Base-by-base conservation (phyloP, 164 flowering plant genomes). In the Aristolochia californica region DNA sequence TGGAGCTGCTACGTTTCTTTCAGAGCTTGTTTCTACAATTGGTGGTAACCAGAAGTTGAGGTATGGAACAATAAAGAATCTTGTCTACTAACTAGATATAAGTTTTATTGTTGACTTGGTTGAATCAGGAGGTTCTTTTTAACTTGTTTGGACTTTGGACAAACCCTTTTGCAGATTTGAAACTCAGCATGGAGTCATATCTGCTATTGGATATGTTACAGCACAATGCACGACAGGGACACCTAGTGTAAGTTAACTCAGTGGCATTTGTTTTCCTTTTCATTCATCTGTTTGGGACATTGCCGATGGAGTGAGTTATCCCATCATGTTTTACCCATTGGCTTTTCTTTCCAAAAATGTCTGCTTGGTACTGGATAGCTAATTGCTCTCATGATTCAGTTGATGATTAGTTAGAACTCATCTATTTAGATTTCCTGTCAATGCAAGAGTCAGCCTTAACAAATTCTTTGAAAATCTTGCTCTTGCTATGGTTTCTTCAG, bases 181-280 rank as follows among this genome's bases (percentile, higher is more conserved):
- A 70, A 66, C 63, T 58, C 80, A 79, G 53, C 96, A 93, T 74
- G 99, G 99, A 44, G 74, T 72, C 57, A 55, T 93, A 60, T 85
- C 86, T 70, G 85, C 93, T 48, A 62, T 84, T 52, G 99, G 99
- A 66, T 93, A 77, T 77, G 79, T 87, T 38, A 68, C 79, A 47
- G 97, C 99, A 63, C 85, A 86, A 57, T 81, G 78, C 64, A 48
- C 79, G 71, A 74, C 73, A 25, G 75, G 75, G 66, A 55, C 65
- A 13, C 73, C 74, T 60, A 49, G 61, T 70, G 98, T 89, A 77
- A 80, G 95, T 67, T 45, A 13, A 53, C 26, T 62, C 16, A 38
- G n/a, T 40, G 18, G 50, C 20, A 26, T 49, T 43, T 16, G 16
- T 45, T 2, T 26, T 5, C 23, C 47, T 13, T 62, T 48, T 23